A percentile compares a stretch with the other conserved stretches of the same genome.
Conservation (phyloP, 352 stramenopile genomes). For the Phytophthora fragariaefolia region DNA sequence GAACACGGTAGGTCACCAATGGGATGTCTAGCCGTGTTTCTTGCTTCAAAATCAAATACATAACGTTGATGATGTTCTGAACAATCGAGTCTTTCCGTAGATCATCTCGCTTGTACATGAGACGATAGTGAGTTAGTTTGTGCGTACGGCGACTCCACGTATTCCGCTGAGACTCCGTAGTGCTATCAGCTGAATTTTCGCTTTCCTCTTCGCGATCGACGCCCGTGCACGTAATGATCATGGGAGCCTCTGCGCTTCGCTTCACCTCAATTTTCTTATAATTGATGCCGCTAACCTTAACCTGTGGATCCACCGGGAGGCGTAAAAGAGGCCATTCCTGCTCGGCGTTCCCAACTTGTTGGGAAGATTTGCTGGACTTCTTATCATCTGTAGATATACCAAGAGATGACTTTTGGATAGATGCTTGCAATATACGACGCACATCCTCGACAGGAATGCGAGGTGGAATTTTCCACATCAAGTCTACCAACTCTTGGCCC, state of each 20-base stretch:
- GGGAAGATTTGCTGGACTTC: not conserved
- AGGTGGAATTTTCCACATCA: conserved; percentile 85
- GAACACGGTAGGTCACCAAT: conserved; percentile 86
- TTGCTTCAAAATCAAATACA: conserved; percentile 89
- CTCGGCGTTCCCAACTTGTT: conserved; percentile 2
- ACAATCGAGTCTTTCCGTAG: conserved; percentile 86
- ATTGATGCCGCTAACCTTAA: conserved; percentile 78
- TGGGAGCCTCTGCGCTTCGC: conserved; percentile 80
- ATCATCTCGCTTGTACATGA: conserved; percentile 92
- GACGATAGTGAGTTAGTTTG: conserved; percentile 63
- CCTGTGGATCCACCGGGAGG: conserved; percentile 72
- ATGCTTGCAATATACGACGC: conserved; percentile 54
- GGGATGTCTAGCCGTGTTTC: conserved; percentile 83
- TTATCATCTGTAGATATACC: conserved; percentile 18
- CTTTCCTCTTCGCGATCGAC: conserved; percentile 80
- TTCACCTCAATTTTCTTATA: conserved; percentile 82
- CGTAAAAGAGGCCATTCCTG: conserved; percentile 49
- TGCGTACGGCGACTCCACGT: conserved; percentile 40
- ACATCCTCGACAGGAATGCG: conserved; percentile 70
- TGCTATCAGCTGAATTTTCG: conserved; percentile 35
- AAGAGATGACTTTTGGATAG: conserved; percentile 59
- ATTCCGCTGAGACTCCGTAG: conserved; percentile 42
- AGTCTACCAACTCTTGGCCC: conserved; percentile 85
- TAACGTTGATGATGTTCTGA: conserved; percentile 91
- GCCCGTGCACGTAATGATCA: conserved; percentile 82